Percentiles rank a stretch among this genome's conserved stretches.
phyloP scores from a whole-genome alignment of 2,329 filamentous ascomycete genomes.

The Phialemoniopsis sp. region DNA sequence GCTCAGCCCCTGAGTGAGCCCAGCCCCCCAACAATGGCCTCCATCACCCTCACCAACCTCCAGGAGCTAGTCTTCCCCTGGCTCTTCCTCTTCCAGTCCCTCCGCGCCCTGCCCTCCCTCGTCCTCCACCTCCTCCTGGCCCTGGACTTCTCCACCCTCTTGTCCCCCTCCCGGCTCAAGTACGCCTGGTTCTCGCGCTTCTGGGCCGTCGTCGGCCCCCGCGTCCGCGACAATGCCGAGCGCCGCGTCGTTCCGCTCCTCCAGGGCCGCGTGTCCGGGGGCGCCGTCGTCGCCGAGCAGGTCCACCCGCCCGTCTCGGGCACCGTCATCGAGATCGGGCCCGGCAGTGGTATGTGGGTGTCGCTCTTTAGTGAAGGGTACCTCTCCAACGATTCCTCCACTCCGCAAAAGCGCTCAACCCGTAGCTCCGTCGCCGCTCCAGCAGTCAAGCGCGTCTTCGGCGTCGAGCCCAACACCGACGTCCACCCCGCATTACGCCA shows the following conservation, averaged over 20 bases:
- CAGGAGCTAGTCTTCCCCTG: conserved; percentile 40
- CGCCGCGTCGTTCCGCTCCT: conserved; percentile 48
- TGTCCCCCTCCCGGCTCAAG: conserved; percentile 35
- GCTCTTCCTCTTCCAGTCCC: conserved; percentile 45
- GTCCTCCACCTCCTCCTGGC: conserved; percentile 34
- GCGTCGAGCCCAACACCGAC: conserved; percentile 58
- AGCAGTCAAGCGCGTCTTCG: conserved; percentile 52
- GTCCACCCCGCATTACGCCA: conserved; percentile 43
- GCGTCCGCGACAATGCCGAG: conserved; percentile 35
- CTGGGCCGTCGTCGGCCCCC: conserved; percentile 47
- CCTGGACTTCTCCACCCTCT: conserved; percentile 27
- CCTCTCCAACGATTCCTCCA: conserved; percentile 17
- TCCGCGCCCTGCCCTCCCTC: conserved; percentile 47
- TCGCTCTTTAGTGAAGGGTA: conserved; percentile 35
- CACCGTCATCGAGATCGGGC: conserved; percentile 57
- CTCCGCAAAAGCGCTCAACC: no score
- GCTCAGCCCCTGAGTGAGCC: no score
- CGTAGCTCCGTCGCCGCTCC: no score
- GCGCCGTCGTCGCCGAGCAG: conserved; percentile 22
- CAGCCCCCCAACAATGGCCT: neutral
- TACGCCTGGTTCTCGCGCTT: conserved; percentile 57
- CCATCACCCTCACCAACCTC: conserved; percentile 13
- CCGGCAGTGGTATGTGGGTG: conserved; percentile 58
- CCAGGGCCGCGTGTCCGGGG: conserved; percentile 38
- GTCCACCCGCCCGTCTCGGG: conserved; percentile 37